Evolutionary conservation across 768 basidiomycete species (phyloP).

Genomic region (Phylloporus rhodoxanthus): DNA sequence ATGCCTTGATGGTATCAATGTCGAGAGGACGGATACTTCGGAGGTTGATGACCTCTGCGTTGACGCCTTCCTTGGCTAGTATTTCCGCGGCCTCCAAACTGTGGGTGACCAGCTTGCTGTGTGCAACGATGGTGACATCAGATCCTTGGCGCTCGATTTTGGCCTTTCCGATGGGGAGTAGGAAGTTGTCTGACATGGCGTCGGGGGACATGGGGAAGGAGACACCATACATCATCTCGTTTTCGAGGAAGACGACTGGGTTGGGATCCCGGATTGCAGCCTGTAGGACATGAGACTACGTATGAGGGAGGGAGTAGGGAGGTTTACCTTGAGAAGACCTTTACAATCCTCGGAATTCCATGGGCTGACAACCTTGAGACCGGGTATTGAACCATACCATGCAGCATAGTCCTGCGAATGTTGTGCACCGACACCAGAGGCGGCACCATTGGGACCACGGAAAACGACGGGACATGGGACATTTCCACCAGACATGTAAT

Average conservation of each 20-base stretch:
- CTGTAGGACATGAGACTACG: slow-evolving; percentile 34
- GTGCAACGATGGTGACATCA: slow-evolving; percentile 94
- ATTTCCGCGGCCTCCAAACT: slow-evolving; percentile 90
- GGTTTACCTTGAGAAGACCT: slow-evolving; percentile 84
- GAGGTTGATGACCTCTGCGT: slow-evolving; percentile 97
- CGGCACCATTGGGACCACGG: slow-evolving; percentile 99
- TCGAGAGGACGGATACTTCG: slow-evolving; percentile 94
- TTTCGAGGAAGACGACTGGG: slow-evolving; percentile 97
- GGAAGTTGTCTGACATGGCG: slow-evolving; percentile 92
- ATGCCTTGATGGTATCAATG: slow-evolving; percentile 93
- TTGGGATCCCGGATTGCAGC: slow-evolving; percentile 97
- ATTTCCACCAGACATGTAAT: slow-evolving; percentile 99
- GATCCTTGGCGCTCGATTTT: slow-evolving; percentile 91
- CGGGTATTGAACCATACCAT: slow-evolving; percentile 91
- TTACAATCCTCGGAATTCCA: slow-evolving; percentile 99
- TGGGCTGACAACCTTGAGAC: slow-evolving; percentile 95
- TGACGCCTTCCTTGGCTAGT: slow-evolving; percentile 93
- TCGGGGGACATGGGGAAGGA: slow-evolving; percentile 94
- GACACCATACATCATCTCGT: slow-evolving; percentile 98
- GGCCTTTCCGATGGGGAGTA: slow-evolving; percentile 94
- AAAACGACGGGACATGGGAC: slow-evolving; percentile 98
- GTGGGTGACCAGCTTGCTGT: slow-evolving; percentile 97
- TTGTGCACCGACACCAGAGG: slow-evolving; percentile 92
- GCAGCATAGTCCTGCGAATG: slow-evolving; percentile 97
- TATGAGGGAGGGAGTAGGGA: neutral